Percentiles rank a stretch among this genome's conserved stretches.
Evolutionary conservation across 768 basidiomycete species (phyloP).

Genomic region (Suillus brevipes): DNA sequence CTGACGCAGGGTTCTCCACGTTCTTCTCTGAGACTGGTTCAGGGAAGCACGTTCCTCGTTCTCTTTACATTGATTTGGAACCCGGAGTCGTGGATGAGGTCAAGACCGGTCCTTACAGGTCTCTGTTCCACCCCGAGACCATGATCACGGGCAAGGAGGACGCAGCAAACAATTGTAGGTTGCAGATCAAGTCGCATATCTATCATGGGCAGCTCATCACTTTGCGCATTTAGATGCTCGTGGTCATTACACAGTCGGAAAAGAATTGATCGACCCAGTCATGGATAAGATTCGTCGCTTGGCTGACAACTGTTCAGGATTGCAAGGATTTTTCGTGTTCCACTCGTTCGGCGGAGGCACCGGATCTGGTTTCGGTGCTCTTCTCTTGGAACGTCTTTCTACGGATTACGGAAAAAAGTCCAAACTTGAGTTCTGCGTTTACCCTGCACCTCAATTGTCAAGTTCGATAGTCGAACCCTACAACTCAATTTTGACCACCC

Average conservation of each 20-base stretch:
- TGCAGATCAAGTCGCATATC: constrained; percentile 3
- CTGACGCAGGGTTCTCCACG: constrained; percentile 90
- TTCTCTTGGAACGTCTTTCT: constrained; percentile 94
- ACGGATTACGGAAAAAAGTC: constrained; percentile 99
- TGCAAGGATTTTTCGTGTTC: constrained; percentile 99
- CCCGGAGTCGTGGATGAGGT: constrained; percentile 96
- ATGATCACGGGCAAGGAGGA: constrained; percentile 98
- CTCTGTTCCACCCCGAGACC: constrained; percentile 96
- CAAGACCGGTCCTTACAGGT: constrained; percentile 86
- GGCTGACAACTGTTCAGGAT: constrained; percentile 95
- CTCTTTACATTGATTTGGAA: constrained; percentile 94
- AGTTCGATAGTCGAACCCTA: constrained; percentile 99
- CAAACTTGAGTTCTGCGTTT: constrained; percentile 97
- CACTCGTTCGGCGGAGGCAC: constrained; percentile 99
- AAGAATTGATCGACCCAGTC: constrained; percentile 95
- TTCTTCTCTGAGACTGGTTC: constrained; percentile 96
- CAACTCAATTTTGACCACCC: constrained; percentile 96
- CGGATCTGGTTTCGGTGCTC: constrained; percentile 98
- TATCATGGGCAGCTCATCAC: constrained; percentile 13
- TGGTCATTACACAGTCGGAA: constrained; percentile 98
- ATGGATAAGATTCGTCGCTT: constrained; percentile 97
- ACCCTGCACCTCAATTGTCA: constrained; percentile 91
- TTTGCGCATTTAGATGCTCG: constrained; percentile 72
- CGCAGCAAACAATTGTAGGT: constrained; percentile 96
- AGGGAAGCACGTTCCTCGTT: constrained; percentile 95